Conservation (phyloP, 192 early-diverging fungal species). For the Linnemannia hyalina region DNA sequence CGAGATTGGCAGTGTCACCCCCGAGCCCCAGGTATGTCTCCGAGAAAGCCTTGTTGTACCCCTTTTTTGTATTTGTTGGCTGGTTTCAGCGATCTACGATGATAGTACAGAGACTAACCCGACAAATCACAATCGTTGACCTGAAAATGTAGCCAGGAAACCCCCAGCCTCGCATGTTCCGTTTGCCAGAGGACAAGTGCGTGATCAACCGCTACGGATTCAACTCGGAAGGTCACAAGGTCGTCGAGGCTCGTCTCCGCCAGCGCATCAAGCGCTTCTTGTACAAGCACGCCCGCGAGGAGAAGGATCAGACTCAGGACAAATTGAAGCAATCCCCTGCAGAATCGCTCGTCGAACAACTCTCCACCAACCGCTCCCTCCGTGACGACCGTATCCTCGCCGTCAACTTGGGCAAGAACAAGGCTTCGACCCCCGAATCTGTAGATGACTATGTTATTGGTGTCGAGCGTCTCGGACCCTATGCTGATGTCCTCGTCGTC, state of each 20-base stretch:
- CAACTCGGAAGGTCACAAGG: conserved; percentile 84
- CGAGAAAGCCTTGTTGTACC: background rate
- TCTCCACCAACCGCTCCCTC: conserved; percentile 70
- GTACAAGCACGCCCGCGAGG: conserved; percentile 60
- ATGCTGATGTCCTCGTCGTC: conserved; percentile 91
- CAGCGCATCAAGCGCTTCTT: conserved; percentile 78
- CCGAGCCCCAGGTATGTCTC: conserved; percentile 77
- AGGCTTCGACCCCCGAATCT: conserved; percentile 74
- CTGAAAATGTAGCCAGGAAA: conserved; percentile 77
- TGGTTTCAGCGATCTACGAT: background rate
- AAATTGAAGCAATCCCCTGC: conserved; percentile 48
- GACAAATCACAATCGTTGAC: background rate
- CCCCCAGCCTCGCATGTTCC: conserved; percentile 88
- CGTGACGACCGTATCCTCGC: conserved; percentile 74
- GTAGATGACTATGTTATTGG: conserved; percentile 88
- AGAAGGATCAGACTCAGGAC: conserved; percentile 60
- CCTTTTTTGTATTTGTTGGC: background rate
- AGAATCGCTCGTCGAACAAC: conserved; percentile 54
- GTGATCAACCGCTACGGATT: conserved; percentile 94
- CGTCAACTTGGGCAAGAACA: conserved; percentile 93
- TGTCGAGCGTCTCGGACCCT: conserved; percentile 75
- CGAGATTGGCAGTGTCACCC: conserved; percentile 93
- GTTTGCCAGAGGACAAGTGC: conserved; percentile 76
- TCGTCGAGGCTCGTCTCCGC: conserved; percentile 73
- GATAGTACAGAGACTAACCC: background rate